Percentiles rank a stretch among this genome's conserved stretches.
Conservation (phyloP, 306 rosid species). For the Quercus wislizeni region DNA sequence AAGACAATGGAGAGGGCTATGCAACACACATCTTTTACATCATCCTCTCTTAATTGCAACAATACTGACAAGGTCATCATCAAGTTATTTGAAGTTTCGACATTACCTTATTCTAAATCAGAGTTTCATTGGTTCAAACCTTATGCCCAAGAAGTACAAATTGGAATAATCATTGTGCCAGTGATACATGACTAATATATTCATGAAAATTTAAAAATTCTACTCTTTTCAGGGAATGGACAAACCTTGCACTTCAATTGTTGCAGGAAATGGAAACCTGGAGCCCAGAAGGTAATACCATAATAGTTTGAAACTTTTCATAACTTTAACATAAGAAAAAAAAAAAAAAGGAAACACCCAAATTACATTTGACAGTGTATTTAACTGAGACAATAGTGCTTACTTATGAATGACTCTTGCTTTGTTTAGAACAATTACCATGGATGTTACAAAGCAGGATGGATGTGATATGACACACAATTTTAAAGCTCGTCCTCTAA, state of each 20-base stretch:
- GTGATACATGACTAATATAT: not conserved
- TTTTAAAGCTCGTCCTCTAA: conserved; percentile 78
- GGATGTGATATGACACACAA: conserved; percentile 37
- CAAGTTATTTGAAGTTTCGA: conserved; percentile 10
- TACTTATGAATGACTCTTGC: conserved; percentile 19
- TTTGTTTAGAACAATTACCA: conserved; percentile 56
- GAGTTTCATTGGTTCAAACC: not conserved
- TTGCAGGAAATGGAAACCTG: conserved; percentile 39
- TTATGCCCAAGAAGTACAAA: not conserved
- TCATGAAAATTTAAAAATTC: conserved; percentile 23
- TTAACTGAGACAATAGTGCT: conserved; percentile 8
- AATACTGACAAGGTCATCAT: conserved; percentile 45
- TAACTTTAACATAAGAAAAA: not conserved
- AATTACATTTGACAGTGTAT: not conserved
- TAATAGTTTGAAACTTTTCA: not conserved
- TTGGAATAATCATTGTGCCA: not conserved
- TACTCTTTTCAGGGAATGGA: conserved; percentile 48
- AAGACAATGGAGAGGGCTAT: conserved; percentile 86
- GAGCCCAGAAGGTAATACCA: conserved; percentile 59
- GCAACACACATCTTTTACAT: conserved; percentile 62
- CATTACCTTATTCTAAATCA: conserved; percentile 9
- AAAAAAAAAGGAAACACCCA: not conserved
- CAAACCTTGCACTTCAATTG: conserved; percentile 32
- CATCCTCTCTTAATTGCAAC: conserved; percentile 49
- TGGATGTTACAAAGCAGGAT: conserved; percentile 43